Evolutionary conservation across 2,329 filamentous ascomycete species (phyloP).

Genomic region (Botryotinia narcissicola): DNA sequence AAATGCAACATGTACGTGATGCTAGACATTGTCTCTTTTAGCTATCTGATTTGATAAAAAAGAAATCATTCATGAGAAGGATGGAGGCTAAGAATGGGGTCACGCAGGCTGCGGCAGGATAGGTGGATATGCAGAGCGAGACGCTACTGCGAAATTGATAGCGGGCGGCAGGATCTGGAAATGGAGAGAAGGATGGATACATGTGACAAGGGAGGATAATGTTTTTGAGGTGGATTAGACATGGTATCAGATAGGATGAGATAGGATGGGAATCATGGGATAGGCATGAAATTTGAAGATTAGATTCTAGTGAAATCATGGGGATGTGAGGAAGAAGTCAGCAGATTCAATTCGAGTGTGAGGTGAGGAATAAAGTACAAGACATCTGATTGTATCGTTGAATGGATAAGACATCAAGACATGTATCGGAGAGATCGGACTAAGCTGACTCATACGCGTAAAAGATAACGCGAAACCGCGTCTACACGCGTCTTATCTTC

Average conservation of each 20-base stretch:
- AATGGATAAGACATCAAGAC: background rate
- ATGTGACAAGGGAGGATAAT: conserved; percentile 4
- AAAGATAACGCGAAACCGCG: background rate
- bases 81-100: background rate
- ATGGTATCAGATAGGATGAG: background rate
- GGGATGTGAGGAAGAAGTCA: conserved; percentile 8
- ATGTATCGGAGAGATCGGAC: background rate
- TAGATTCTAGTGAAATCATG: background rate
- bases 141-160: conserved; percentile 18
- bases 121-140: background rate
- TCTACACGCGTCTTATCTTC: background rate
- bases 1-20: conserved; percentile 8
- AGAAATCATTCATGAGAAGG: background rate
- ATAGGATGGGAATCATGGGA: background rate
- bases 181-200: background rate
- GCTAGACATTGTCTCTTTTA: background rate
- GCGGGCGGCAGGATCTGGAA: conserved; percentile 15
- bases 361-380: background rate
- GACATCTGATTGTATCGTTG: background rate
- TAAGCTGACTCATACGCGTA: conserved; percentile 1
- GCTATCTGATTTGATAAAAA: background rate
- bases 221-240: background rate
- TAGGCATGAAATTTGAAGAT: background rate
- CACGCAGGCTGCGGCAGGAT: background rate
- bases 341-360: background rate